Base-by-base conservation (phyloP, 352 stramenopile species). In the Pythium inflatum region DNA sequence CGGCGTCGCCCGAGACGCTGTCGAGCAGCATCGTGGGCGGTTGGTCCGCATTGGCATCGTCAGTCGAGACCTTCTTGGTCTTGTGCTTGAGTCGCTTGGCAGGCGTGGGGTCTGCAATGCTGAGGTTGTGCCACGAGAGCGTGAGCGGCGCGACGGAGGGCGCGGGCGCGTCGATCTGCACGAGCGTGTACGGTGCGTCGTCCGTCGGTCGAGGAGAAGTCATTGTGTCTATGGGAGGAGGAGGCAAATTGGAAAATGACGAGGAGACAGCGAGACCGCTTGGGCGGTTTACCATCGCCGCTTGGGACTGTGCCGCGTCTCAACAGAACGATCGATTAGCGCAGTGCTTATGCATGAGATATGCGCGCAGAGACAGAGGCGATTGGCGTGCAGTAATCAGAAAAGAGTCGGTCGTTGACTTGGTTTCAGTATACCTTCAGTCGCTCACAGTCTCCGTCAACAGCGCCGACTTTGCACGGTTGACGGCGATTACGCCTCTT, bases 1-100 rank as follows among this genome's bases (percentile, higher is more conserved):
- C 34, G 9, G 81, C 77, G 20, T 62, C 50, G 16, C 53, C 53
- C 33, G 53, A 60, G 53, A 60, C 34, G 0, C 46, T n/a, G 34
- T 38, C 25, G 5, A 60, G 53, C 22, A 60, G 36, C 36, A 43
- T 9, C 36, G 9, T 43, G 36, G 36, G 36, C 16, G 9, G 9
- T 43, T 16, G 36, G n/a, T n/a, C n/a, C n/a, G n/a, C n/a, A n/a
- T n/a, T n/a, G 16, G 36, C 9, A 16, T 43, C 36, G 16, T 43
- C 36, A 16, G 36, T 43, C 16, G 36, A 16, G 36, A 43, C 9
- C 16, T 43, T 9, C 36, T 43, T 43, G 36, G 16, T 43, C 9
- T 43, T 9, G 36, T 43, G 9, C 16, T 43, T 43, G n/a, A n/a
- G n/a, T n/a, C n/a, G n/a, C n/a, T 43, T 43, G 36, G 16, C 16